Conservation (phyloP, 192 early-diverging fungal species). For the Coemansia sp. region DNA sequence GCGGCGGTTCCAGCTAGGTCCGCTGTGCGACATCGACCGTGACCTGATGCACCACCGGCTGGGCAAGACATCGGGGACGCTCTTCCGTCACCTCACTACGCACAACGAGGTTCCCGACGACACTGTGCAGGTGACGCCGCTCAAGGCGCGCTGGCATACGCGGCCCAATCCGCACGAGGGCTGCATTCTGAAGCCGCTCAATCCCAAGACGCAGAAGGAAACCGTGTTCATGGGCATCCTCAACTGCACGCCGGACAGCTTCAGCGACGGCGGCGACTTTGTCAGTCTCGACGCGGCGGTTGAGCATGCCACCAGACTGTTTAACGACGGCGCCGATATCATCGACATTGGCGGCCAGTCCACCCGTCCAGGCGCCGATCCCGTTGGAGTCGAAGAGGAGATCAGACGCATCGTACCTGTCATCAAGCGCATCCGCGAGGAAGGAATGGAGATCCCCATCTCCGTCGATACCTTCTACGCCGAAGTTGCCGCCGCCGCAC, state of each 20-base stretch:
- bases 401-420: slow-evolving; percentile 84
- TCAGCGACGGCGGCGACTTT: slow-evolving; percentile 88
- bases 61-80: slow-evolving; percentile 69
- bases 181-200: slow-evolving; percentile 59
- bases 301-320: slow-evolving; percentile 65
- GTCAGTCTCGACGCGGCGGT: slow-evolving; percentile 64
- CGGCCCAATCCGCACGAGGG: slow-evolving; percentile 25
- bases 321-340: slow-evolving; percentile 79
- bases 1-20: slow-evolving; percentile 92
- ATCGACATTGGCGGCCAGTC: slow-evolving; percentile 96
- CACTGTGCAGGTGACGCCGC: slow-evolving; percentile 55
- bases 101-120: slow-evolving; percentile 56
- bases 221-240: slow-evolving; percentile 96
- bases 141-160: slow-evolving; percentile 14
- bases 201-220: slow-evolving; percentile 43
- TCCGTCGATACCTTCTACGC: slow-evolving; percentile 93
- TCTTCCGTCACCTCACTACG: slow-evolving; percentile 59
- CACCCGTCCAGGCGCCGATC: slow-evolving; percentile 82
- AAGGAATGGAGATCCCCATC: slow-evolving; percentile 66
- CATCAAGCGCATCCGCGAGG: slow-evolving; percentile 70
- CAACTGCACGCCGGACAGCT: slow-evolving; percentile 96
- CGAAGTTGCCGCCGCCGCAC: slow-evolving; percentile 79
- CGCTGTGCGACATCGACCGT: slow-evolving; percentile 91
- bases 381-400: slow-evolving; percentile 74
- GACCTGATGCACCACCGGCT: slow-evolving; percentile 86